Conservation (phyloP, 225 moss, liverwort and hornwort species). For the Pleurozium schreberi region DNA sequence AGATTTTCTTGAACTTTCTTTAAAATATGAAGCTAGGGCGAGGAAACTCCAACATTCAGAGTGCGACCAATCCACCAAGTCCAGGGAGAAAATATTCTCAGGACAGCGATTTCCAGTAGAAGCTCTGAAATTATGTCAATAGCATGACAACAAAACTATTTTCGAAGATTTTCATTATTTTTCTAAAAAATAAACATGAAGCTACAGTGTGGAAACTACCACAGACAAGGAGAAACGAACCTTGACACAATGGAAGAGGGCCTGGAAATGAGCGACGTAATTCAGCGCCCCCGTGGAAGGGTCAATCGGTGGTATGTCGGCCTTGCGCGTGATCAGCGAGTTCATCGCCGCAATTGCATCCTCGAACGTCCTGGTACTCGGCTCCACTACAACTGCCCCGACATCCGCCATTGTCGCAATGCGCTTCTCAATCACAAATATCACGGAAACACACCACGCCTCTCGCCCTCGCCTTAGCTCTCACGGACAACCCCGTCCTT, state of each 20-base stretch:
- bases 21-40: not conserved
- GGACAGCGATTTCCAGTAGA: not conserved
- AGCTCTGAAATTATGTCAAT: not conserved
- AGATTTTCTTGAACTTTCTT: not conserved
- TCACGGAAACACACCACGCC: not conserved
- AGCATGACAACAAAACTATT: not conserved
- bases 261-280: conserved; percentile 48
- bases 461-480: not conserved
- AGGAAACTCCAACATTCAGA: not conserved
- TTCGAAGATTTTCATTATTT: too few species aligned
- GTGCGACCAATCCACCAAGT: not conserved
- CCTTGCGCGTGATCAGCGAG: conserved; percentile 35
- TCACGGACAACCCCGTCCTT: not conserved
- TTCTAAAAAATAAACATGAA: too few species aligned
- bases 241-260: conserved; percentile 44
- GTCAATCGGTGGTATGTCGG: not conserved
- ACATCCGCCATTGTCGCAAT: conserved; percentile 16
- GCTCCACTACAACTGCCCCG: not conserved
- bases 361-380: conserved; percentile 39
- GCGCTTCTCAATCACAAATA: not conserved
- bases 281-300: conserved; percentile 7
- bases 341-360: conserved; percentile 55
- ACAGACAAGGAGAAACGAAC: conserved; percentile 5
- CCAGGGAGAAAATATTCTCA: not conserved
- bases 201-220: not conserved